Evolutionary conservation across 306 rosid species (phyloP).

Genomic region (Prunus padus): DNA sequence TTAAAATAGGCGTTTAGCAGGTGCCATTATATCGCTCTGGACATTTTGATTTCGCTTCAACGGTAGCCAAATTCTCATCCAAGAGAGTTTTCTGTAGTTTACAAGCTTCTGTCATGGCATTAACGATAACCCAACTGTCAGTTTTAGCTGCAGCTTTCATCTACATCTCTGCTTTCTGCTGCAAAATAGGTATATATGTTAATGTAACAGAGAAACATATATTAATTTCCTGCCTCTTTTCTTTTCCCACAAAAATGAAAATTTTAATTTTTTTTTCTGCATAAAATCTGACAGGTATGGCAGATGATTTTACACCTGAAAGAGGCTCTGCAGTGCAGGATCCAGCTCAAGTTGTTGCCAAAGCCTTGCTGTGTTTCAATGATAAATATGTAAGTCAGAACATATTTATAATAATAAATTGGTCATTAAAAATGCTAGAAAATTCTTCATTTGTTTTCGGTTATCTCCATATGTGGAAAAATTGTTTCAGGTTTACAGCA

Average conservation of each 20-base stretch:
- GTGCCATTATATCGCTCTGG: constrained; percentile 12
- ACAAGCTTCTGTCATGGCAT: constrained; percentile 46
- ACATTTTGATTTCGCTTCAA: constrained; percentile 14
- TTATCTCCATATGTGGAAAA: neutral
- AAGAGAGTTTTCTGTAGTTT: neutral
- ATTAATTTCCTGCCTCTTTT: neutral
- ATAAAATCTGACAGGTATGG: constrained; percentile 39
- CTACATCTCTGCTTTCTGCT: constrained; percentile 29
- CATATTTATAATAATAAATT: neutral
- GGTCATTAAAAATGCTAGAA: neutral
- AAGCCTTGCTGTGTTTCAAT: constrained; percentile 80
- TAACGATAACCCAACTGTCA: constrained; percentile 25
- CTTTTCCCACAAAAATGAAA: neutral
- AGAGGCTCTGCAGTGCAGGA: constrained; percentile 26
- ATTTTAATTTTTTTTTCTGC: neutral
- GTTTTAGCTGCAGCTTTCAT: constrained; percentile 40
- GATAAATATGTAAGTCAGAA: constrained; percentile 57
- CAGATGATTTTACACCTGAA: constrained; percentile 28
- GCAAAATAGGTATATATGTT: constrained; percentile 37
- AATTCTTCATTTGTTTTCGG: neutral
- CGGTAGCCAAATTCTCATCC: neutral
- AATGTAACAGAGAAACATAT: neutral
- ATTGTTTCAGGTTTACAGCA: constrained; percentile 53
- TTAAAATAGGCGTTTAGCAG: constrained; percentile 27
- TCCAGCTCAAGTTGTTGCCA: constrained; percentile 61